Percentiles rank a stretch among this genome's conserved stretches.
phyloP scores from a whole-genome alignment of 345 rosid species.

The Mallotus nudiflorus region DNA sequence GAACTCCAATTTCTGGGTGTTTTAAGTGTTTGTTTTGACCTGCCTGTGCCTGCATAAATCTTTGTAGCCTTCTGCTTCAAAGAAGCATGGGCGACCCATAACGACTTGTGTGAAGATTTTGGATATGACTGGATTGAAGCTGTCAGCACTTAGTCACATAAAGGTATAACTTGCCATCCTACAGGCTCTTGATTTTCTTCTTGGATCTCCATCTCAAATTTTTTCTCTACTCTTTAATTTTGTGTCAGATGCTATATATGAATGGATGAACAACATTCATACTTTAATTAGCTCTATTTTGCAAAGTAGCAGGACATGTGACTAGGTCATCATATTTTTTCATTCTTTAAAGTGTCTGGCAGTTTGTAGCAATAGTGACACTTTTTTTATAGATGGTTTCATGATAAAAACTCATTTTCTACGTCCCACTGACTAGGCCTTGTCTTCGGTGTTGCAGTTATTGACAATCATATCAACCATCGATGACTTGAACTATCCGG shows the following conservation, averaged over 20 bases:
- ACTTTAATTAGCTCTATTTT: not conserved
- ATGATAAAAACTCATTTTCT: not conserved
- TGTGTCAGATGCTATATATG: not conserved
- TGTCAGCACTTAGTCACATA: slow-evolving; percentile 82
- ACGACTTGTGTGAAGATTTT: slow-evolving; percentile 83
- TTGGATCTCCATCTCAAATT: not conserved
- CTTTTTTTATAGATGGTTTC: not conserved
- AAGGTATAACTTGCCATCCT: slow-evolving; percentile 46
- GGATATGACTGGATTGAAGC: slow-evolving; percentile 91
- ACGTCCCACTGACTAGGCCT: not conserved
- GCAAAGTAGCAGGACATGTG: not conserved
- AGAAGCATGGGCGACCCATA: slow-evolving; percentile 71
- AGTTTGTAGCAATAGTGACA: too few relatives aligned
- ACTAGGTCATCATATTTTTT: not conserved
- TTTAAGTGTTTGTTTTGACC: slow-evolving; percentile 14
- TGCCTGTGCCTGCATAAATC: slow-evolving; percentile 13
- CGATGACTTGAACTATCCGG: slow-evolving; percentile 96
- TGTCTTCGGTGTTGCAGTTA: slow-evolving; percentile 50
- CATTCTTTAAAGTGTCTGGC: too few relatives aligned
- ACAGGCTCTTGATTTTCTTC: not conserved
- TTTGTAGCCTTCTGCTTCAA: slow-evolving; percentile 78
- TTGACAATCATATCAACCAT: slow-evolving; percentile 77
- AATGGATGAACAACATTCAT: not conserved
- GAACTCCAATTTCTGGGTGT: not conserved
- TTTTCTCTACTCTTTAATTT: not conserved